These are phyloP conservation scores for Psilocybe tampanensis DNA, from an alignment of 768 basidiomycete species.

Conservation along the genomic window DNA sequence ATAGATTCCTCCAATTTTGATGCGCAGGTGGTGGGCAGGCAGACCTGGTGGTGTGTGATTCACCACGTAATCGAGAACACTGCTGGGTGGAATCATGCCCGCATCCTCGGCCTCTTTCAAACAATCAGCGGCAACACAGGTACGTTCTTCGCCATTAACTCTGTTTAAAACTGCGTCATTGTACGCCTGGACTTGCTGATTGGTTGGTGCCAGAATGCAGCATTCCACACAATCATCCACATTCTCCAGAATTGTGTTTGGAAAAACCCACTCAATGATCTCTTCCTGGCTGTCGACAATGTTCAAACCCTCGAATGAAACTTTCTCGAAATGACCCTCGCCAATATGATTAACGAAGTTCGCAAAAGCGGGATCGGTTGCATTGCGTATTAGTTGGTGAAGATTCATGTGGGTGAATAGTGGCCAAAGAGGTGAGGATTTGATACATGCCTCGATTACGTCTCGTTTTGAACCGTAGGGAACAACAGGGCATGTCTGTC, in stretches of 20 bases:
- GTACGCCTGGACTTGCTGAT: constrained; percentile 35
- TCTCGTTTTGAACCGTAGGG: constrained; percentile 26
- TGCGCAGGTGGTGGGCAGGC: constrained; percentile 22
- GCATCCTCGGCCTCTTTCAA: constrained; percentile 16
- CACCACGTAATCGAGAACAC: constrained; percentile 16
- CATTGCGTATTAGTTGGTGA: constrained; percentile 35
- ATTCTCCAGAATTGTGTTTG: constrained; percentile 22
- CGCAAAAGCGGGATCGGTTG: constrained; percentile 35
- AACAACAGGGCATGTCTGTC: constrained; percentile 43
- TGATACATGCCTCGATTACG: constrained; percentile 37
- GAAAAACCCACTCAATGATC: constrained; percentile 24
- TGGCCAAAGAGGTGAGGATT: constrained; percentile 34
- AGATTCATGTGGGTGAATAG: constrained; percentile 28
- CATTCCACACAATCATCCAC: constrained; percentile 28
- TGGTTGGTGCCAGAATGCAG: constrained; percentile 40
- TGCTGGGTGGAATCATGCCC: constrained; percentile 7
- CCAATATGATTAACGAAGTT: constrained; percentile 40
- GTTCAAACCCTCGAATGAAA: constrained; percentile 17
- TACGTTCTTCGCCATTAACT: constrained; percentile 17
- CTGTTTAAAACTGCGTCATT: constrained; percentile 31
- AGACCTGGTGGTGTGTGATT: constrained; percentile 15
- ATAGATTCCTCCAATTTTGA: constrained; percentile 36
- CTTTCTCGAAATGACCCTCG: constrained; percentile 28
- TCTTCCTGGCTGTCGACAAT: constrained; percentile 1
- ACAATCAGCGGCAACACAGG: constrained; percentile 16